Evolutionary conservation across 495 filamentous ascomycete species (phyloP), one percentile per base, ranked within the genome.

Genomic region (Neurospora sp.): DNA sequence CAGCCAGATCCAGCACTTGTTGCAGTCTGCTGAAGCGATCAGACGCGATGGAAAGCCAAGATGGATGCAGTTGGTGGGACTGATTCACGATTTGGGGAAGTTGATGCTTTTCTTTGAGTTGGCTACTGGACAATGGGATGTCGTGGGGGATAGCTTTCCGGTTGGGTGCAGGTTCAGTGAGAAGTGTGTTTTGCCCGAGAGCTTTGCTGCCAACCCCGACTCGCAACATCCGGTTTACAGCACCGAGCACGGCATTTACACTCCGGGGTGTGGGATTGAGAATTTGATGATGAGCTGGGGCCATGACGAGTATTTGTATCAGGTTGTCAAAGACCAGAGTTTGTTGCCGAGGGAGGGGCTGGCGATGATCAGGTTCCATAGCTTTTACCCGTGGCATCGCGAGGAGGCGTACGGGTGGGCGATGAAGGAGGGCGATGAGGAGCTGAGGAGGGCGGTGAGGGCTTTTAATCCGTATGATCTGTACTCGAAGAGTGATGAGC

Each of bases 41-140:
- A 89, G 93, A 20, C 89, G 91, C 46, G 94, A 96, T 77, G 92
- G 93, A 76, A 96, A 96, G 84, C 94, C 94, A 7, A 87, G 92
- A 41, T 97, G 94, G 94, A 95, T 96, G 92, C 94, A 96, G 81
- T 83, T 96, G 27, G 92, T 90, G 0, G 93, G 94, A 1, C 86
- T 96, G n/a, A 91, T 97, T 75, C 94, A 97, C 81, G 94, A 96
- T 75, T 86, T 96, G 16, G 94, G 94, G 75, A 97, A 96, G 82
- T 87, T 96, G 18, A 88, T 96, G 40, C 76, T 81, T 10, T 95
- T 89, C 86, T 94, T 96, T 83, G 93, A 90, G 81, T 91, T 88
- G 70, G 92, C 91, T 11, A 82, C 90, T 73, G 93, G 94, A 69
- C 94, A 97, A 80, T 96, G 94, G 94, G 94, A 96, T 77, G 93